phyloP scores from a whole-genome alignment of 2,329 filamentous ascomycete genomes.

The Talaromyces sp. region DNA sequence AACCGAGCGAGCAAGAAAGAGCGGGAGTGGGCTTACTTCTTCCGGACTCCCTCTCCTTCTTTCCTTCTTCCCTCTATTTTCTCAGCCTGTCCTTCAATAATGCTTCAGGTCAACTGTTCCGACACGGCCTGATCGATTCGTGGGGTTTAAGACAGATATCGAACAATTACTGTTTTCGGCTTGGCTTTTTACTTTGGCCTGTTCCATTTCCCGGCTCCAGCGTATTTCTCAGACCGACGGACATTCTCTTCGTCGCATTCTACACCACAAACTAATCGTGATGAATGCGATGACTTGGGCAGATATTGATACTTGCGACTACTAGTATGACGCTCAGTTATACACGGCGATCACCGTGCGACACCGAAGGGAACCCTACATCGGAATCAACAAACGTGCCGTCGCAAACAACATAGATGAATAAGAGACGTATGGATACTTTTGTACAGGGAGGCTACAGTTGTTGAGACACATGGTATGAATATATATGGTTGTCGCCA shows the following conservation, averaged over 20 bases:
- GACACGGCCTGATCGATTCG: neutral
- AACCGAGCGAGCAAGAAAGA: neutral
- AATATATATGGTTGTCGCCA: neutral
- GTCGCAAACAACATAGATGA: neutral
- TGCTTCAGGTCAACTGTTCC: neutral
- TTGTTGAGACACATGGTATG: neutral
- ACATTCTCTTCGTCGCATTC: neutral
- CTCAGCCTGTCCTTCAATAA: neutral
- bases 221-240: constrained; percentile 33
- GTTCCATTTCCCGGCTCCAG: constrained; percentile 14
- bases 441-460: neutral
- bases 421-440: too few relatives aligned
- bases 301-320: neutral
- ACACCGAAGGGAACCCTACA: neutral
- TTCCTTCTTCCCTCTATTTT: neutral
- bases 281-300: neutral
- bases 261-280: neutral
- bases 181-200: neutral
- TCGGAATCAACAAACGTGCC: neutral
- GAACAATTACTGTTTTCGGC: constrained; percentile 2
- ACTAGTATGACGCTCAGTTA: too few relatives aligned
- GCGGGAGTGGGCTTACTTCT: constrained; percentile 8
- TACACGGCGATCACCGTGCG: neutral
- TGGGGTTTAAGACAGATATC: neutral
- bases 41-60: neutral